Evolutionary conservation across 257 asterid species (phyloP).

Genomic region (Capsicum rhomboideum): DNA sequence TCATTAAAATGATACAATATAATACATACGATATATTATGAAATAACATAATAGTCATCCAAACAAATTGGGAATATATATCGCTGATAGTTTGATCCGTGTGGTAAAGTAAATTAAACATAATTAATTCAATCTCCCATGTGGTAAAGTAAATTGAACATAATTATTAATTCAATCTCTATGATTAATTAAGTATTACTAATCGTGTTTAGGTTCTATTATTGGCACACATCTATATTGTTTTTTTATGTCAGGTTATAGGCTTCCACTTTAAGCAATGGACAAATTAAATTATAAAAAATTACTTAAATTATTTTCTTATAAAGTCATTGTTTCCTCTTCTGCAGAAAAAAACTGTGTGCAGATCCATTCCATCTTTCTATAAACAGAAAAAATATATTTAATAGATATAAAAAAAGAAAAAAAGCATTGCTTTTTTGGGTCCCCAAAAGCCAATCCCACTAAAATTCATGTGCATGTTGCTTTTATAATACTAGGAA

Average conservation of each 20-base stretch:
- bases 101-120: not conserved
- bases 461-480: not conserved
- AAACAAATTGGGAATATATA: not conserved
- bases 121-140: not conserved
- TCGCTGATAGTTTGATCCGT: not conserved
- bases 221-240: not conserved
- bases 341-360: not conserved
- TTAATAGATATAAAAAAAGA: not conserved
- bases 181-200: not conserved
- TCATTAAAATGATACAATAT: not conserved
- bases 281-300: not conserved
- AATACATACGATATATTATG: not conserved
- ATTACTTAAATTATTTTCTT: not conserved
- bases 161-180: not conserved
- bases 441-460: slow-evolving; percentile 5
- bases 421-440: not conserved
- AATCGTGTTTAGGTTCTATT: not conserved
- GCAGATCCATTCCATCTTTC: not conserved
- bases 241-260: not conserved
- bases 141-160: not conserved
- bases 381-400: not conserved
- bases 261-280: slow-evolving; percentile 1
- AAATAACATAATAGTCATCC: no score
- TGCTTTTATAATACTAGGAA: not conserved
- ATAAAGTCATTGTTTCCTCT: not conserved